Percentiles rank a stretch among this genome's conserved stretches.
Conservation (phyloP, 1,284 basidiomycete genomes). For the Ceratobasidium sp. region DNA sequence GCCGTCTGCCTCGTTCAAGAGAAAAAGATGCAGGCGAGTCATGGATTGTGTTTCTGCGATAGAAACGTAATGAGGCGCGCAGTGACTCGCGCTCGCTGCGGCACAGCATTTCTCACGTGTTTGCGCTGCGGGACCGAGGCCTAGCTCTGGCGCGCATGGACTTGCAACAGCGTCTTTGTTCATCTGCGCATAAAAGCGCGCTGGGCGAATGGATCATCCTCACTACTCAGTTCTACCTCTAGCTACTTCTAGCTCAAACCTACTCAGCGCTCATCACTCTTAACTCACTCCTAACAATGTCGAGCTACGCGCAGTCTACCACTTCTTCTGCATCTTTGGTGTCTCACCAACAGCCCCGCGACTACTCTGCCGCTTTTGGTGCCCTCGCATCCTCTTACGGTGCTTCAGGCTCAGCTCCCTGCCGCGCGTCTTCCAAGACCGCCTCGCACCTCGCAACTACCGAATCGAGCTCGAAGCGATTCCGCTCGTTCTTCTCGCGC, state of each 20-base stretch:
- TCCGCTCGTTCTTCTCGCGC: slow-evolving; percentile 4
- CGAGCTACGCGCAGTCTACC: slow-evolving; percentile 10
- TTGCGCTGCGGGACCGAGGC: slow-evolving; percentile 8
- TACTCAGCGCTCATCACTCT: neutral
- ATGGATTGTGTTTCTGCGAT: too few relatives aligned
- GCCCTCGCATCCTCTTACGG: slow-evolving; percentile 36
- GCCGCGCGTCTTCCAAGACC: slow-evolving; percentile 31
- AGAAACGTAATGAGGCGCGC: neutral
- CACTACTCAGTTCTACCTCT: slow-evolving; percentile 13
- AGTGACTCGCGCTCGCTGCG: slow-evolving; percentile 13
- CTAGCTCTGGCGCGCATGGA: neutral
- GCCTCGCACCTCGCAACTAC: slow-evolving; percentile 13
- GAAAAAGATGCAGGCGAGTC: neutral
- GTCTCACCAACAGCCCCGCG: slow-evolving; percentile 22
- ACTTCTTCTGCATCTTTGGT: slow-evolving; percentile 19
- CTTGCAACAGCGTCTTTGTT: neutral
- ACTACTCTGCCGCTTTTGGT: slow-evolving; percentile 40
- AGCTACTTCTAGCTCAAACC: neutral
- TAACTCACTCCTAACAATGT: slow-evolving; percentile 7
- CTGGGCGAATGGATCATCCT: neutral
- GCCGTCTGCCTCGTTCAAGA: neutral
- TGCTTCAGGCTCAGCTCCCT: slow-evolving; percentile 33
- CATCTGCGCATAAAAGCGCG: slow-evolving; percentile 1
- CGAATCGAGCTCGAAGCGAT: slow-evolving; percentile 1
- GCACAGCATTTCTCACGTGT: too few relatives aligned